Evolutionary conservation across 2,329 filamentous ascomycete species (phyloP).

Genomic region (Corinectria fuckeliana): DNA sequence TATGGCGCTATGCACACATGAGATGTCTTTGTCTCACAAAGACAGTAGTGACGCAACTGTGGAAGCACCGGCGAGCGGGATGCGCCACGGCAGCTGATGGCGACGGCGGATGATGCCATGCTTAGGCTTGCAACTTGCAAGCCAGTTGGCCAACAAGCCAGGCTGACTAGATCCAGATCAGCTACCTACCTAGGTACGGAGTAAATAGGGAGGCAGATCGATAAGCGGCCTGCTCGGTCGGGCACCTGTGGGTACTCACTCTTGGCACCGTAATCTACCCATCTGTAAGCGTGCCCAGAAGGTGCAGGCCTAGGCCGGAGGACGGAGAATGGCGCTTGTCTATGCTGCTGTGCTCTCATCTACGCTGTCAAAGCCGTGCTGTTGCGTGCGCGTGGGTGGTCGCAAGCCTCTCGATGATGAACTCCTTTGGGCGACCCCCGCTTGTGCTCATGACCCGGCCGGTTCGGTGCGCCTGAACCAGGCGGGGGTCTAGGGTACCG

Average conservation of each 20-base stretch:
- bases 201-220: slow-evolving; percentile 15
- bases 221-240: slow-evolving; percentile 7
- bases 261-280: no score
- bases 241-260: neutral
- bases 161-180: slow-evolving; percentile 18
- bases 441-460: slow-evolving; percentile 35
- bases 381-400: slow-evolving; percentile 1
- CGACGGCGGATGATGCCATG: slow-evolving; percentile 14
- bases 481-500: slow-evolving; percentile 26
- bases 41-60: slow-evolving; percentile 7
- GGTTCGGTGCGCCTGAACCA: slow-evolving; percentile 26
- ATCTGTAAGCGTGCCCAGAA: neutral
- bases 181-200: no score
- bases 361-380: neutral
- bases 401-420: slow-evolving; percentile 5
- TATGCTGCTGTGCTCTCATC: neutral
- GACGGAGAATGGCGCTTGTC: neutral
- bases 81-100: slow-evolving; percentile 17
- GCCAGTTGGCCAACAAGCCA: slow-evolving; percentile 1
- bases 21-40: slow-evolving; percentile 1
- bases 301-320: neutral
- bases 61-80: slow-evolving; percentile 9
- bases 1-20: slow-evolving; percentile 5
- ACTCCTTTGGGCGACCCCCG: slow-evolving; percentile 34
- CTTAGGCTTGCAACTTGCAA: neutral